Base-by-base conservation (phyloP, 2,329 filamentous ascomycete genomes). In the Tympanopsis confertula region DNA sequence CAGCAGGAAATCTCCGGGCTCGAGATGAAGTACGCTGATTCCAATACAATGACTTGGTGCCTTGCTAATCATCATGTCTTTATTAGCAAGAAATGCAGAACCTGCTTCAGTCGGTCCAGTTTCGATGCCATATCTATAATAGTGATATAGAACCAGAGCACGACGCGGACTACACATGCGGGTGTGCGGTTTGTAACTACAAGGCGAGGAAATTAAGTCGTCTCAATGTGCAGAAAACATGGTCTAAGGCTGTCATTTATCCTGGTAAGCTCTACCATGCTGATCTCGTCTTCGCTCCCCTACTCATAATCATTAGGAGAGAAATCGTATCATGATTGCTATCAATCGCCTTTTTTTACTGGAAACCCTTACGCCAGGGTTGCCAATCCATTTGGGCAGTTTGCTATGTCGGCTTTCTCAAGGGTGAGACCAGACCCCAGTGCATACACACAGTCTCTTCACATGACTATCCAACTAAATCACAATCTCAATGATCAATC, bases 91-190 rank as follows among this genome's bases (percentile, higher is more conserved):
- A 61, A 22, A 65, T 67, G 58, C 61, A 65, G 39, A 55, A 60
- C 33, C 28, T 46, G 15, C 48, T 66, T 3, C 61, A 62, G 39
- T 50, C 35, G n/a, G 42, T 66, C 3, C 63, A 66, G 39, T 49
- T 48, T 12, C 39, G 49, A 22, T 57, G 58, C 44, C 38, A 44
- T 12, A 63, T 67, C 30, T 68, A 59, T 49, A 67, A 67, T 42
- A 51, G 48, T 36, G 63, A 67, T 36, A 59, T 67, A 30, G 63
- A 66, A 43, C 64, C 64, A 7, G 63, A 66, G 38, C 62, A 66
- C 41, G 61, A 66, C 5, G 47, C 50, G 10, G 58, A 62, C 4
- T 54, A 52, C 40, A 50, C 48, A 19, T 67, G 64, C 43, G 39
- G 39, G 28, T 67, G 64, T 41, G 39, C 49, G 2, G 58, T 66